These are phyloP conservation scores for Talaromyces ruber DNA, from an alignment of 495 filamentous ascomycete species.

Conservation along the genomic window DNA sequence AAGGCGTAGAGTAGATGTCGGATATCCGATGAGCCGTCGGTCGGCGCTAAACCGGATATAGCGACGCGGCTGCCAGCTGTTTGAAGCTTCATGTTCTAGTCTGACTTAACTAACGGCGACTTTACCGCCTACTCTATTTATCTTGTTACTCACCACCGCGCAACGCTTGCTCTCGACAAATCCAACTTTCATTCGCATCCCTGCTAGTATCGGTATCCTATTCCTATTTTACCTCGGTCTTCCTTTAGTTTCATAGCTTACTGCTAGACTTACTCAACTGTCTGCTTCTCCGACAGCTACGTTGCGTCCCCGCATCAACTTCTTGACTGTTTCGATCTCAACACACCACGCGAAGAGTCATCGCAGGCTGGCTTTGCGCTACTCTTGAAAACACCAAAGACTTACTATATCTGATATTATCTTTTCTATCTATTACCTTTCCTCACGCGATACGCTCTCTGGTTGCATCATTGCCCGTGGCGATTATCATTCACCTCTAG, in stretches of 20 bases:
- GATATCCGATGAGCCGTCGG: not conserved
- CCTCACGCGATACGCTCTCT: not conserved
- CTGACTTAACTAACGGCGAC: not conserved
- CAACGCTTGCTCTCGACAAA: not conserved
- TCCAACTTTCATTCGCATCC: not conserved
- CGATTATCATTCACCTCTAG: not conserved
- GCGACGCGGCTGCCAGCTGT: not conserved
- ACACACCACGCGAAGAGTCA: not conserved
- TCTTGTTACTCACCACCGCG: not conserved
- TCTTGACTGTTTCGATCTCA: not conserved
- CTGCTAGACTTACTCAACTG: not conserved
- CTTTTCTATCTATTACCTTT: not conserved
- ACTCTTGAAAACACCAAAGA: not conserved
- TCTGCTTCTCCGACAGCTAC: not conserved
- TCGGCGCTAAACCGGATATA: not conserved
- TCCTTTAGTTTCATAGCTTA: not conserved
- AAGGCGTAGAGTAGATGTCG: too few relatives aligned
- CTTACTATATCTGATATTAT: too few relatives aligned
- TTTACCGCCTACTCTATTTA: not conserved
- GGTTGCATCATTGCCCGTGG: not conserved
- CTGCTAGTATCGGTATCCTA: not conserved
- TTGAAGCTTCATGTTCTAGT: not conserved
- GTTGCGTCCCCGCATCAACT: slow-evolving; percentile 1
- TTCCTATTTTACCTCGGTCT: not conserved
- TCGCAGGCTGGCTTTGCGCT: not conserved